Conservation (phyloP, 352 stramenopile genomes). For the Globisporangium cylindrosporum region DNA sequence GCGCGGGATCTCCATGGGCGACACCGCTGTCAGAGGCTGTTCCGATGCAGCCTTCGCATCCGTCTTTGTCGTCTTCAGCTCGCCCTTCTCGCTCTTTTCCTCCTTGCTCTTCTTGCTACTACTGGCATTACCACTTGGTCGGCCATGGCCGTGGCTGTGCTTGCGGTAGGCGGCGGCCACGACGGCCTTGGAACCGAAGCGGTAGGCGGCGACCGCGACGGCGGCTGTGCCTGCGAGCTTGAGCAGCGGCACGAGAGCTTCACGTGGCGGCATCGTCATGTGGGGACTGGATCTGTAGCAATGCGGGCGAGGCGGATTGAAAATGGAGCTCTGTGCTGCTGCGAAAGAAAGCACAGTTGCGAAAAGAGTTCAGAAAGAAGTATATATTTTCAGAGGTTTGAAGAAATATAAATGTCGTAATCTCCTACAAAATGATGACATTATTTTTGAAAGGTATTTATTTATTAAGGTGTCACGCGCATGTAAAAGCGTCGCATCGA, state of each 20-base stretch:
- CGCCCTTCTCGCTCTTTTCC: neutral
- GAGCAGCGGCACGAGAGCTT: conserved; percentile 31
- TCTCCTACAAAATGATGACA: no score
- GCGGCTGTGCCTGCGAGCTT: conserved; percentile 33
- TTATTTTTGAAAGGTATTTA: no score
- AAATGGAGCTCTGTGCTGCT: neutral
- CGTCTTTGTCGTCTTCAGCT: neutral
- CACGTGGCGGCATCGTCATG: conserved; percentile 22
- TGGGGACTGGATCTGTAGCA: neutral
- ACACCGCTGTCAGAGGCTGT: conserved; percentile 5
- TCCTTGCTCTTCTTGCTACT: conserved; percentile 18
- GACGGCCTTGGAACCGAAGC: conserved; percentile 19
- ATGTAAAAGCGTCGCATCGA: no score
- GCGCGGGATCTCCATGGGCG: conserved; percentile 18
- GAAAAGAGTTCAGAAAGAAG: no score
- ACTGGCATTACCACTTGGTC: neutral
- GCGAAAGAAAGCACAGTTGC: no score
- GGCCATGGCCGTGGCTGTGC: conserved; percentile 1
- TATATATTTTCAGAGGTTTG: no score
- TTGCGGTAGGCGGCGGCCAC: conserved; percentile 15
- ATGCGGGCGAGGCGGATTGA: neutral
- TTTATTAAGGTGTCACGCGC: no score
- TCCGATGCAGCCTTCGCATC: neutral
- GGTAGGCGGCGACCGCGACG: conserved; percentile 28
- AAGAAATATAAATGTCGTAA: no score